Evolutionary conservation across 1,139 yeast genomes (phyloP).

Genomic region (Yamadazyma jaroonii): DNA sequence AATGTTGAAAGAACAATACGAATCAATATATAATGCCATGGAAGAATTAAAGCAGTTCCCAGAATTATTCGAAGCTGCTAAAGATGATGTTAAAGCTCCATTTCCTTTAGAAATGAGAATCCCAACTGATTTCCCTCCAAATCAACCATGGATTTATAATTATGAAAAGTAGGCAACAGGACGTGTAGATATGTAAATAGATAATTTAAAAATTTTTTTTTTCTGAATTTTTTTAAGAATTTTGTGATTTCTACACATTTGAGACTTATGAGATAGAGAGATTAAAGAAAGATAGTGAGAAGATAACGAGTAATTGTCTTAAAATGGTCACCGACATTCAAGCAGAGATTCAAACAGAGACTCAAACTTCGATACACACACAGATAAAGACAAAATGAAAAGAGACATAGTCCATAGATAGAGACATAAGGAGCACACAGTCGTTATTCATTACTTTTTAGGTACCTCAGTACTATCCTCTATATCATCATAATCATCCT

Average conservation of each 20-base stretch:
- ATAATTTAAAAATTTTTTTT: background rate
- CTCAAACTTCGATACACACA: no score
- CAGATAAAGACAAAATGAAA: no score
- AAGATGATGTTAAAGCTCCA: slow-evolving; percentile 52
- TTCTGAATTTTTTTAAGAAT: background rate
- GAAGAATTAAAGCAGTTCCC: slow-evolving; percentile 54
- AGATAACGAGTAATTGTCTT: no score
- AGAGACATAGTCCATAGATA: no score
- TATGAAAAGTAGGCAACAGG: slow-evolving; percentile 30
- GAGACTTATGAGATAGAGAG: no score
- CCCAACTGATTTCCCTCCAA: slow-evolving; percentile 92
- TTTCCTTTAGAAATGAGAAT: slow-evolving; percentile 80
- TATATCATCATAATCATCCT: slow-evolving; percentile 44
- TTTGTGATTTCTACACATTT: no score
- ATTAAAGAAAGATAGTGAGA: no score
- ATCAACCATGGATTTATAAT: slow-evolving; percentile 74
- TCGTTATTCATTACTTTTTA: slow-evolving; percentile 1
- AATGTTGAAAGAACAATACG: slow-evolving; percentile 61
- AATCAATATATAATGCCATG: slow-evolving; percentile 70
- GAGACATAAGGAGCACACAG: no score
- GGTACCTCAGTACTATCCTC: slow-evolving; percentile 45
- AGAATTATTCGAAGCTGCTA: slow-evolving; percentile 51
- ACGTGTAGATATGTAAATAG: no score
- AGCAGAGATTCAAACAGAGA: no score
- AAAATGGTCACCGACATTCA: no score